Conservation (phyloP, 108 stramenopile genomes). For the Asterionellopsis glacialis region DNA sequence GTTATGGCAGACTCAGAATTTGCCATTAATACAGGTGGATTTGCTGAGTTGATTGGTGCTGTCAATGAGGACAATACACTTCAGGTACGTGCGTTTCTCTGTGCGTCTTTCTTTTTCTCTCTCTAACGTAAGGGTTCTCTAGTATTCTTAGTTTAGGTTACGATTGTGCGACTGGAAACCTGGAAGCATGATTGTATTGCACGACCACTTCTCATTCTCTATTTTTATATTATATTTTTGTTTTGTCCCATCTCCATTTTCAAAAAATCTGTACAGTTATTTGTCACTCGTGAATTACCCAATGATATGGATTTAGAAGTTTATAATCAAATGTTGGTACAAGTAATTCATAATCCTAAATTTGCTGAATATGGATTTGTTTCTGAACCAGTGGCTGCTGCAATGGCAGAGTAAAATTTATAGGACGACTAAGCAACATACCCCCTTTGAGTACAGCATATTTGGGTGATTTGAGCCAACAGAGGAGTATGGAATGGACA, state of each 20-base stretch:
- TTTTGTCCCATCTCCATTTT: neutral
- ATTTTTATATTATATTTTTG: neutral
- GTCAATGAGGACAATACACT: neutral
- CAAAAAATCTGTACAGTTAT: constrained; percentile 25
- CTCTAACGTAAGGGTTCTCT: neutral
- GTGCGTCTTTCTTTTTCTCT: neutral
- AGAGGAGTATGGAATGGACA: too few relatives aligned
- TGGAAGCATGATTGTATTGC: too few relatives aligned
- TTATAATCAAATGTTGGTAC: constrained; percentile 46
- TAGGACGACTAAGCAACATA: too few relatives aligned
- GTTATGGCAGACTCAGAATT: constrained; percentile 1
- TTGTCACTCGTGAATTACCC: constrained; percentile 38
- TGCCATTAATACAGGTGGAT: neutral
- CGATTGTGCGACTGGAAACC: too few relatives aligned
- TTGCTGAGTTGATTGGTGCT: constrained; percentile 7
- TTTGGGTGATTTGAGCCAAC: too few relatives aligned
- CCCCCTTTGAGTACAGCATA: too few relatives aligned
- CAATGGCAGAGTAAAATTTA: too few relatives aligned
- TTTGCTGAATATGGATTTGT: constrained; percentile 26
- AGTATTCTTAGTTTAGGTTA: neutral
- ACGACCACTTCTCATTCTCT: too few relatives aligned
- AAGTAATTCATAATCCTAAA: constrained; percentile 36
- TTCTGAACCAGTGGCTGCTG: too few relatives aligned
- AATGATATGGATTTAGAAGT: constrained; percentile 42
- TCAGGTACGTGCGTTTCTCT: constrained; percentile 8